Base-by-base conservation (phyloP, 1,284 basidiomycete species). In the Gymnopus androsaceus region DNA sequence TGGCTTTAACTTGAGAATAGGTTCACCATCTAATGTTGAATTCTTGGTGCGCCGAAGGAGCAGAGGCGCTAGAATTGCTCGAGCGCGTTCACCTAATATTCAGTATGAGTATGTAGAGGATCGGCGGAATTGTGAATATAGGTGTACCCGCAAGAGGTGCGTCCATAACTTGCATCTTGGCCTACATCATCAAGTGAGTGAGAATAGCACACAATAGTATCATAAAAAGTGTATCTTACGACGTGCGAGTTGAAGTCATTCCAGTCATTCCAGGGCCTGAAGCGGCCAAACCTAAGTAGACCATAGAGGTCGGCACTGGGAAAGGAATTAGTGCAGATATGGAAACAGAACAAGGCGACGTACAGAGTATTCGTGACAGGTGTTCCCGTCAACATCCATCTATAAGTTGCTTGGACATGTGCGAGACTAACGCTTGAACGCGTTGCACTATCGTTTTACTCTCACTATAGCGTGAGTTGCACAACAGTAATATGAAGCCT, bases 361-460 rank as follows among this genome's bases (percentile, higher is more conserved):
- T 36, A 85, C 83, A 88, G 67, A 0, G 82, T 79, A 59, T 88
- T 88, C 0, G 85, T 88, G 5, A 88, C 80, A 2, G 87, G 86
- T 0, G 87, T 88, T 28, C 87, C 87, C 2, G 87, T 88, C 12
- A 90, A 73, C 73, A 83, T 82, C 87, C 87, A 90, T 5, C 87
- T 73, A 62, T 85, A 84, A 58, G 77, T 83, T 0, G 85, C 70
- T 47, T 78, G 75, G 21, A 89, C 72, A 62, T 79, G 73, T 0
- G 85, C 82, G 8, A 85, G 72, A 44, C 77, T 79, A 36, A 79
- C 72, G 63, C 85, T 87, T 7, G 81, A 74, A 9, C 80, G 77
- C 1, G 86, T 86, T 7, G 70, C 65, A 28, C 83, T 84, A 58
- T 14, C 30, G n/a, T 38, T 21, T 28, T 37, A 17, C 27, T 34